phyloP scores from a whole-genome alignment of 306 rosid species.

The Lupinus albus region DNA sequence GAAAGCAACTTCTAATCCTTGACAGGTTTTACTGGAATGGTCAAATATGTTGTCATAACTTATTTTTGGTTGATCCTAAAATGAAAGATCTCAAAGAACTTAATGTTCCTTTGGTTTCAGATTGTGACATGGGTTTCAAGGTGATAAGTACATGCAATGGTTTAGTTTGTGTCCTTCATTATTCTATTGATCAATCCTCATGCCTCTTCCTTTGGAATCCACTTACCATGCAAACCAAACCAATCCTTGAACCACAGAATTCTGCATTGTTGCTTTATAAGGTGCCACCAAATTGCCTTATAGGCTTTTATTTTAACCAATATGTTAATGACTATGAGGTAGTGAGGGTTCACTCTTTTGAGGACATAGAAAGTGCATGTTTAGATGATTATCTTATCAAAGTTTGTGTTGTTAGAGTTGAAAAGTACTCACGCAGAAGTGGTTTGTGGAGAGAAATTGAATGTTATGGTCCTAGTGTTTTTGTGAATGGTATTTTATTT shows the following conservation, averaged over 20 bases:
- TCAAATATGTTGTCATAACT: neutral
- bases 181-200: slow-evolving; percentile 31
- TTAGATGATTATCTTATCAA: neutral
- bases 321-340: slow-evolving; percentile 28
- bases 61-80: slow-evolving; percentile 28
- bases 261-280: slow-evolving; percentile 18
- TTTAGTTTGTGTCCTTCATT: slow-evolving; percentile 37
- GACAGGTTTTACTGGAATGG: slow-evolving; percentile 29
- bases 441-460: slow-evolving; percentile 40
- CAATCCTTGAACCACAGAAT: slow-evolving; percentile 11
- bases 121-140: slow-evolving; percentile 44
- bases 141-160: slow-evolving; percentile 43
- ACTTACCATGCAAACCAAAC: slow-evolving; percentile 29
- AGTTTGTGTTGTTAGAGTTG: slow-evolving; percentile 14
- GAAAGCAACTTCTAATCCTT: slow-evolving; percentile 36
- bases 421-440: slow-evolving; percentile 19
- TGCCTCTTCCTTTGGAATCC: slow-evolving; percentile 44
- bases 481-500: slow-evolving; percentile 35
- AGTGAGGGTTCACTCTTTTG: slow-evolving; percentile 37
- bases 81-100: slow-evolving; percentile 26
- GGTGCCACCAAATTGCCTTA: slow-evolving; percentile 46
- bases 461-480: slow-evolving; percentile 9
- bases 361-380: neutral
- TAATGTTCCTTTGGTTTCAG: slow-evolving; percentile 35
- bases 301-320: slow-evolving; percentile 32